Conservation (phyloP, 768 basidiomycete genomes). For the Phylloporus arenicola region DNA sequence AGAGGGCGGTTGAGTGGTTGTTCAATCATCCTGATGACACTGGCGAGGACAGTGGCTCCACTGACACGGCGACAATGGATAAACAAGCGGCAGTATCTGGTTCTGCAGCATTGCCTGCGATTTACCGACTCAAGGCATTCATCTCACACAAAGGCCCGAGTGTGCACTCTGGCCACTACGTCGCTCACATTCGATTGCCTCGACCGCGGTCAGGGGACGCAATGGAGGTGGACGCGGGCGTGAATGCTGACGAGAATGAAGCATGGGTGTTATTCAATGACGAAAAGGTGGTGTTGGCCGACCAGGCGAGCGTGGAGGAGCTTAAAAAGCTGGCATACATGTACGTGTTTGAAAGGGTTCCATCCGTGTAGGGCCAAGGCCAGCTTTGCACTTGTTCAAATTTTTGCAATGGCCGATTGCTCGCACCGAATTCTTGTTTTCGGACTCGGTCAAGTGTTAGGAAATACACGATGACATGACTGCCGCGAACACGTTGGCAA, state of each 20-base stretch:
- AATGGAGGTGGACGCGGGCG: slow-evolving; percentile 28
- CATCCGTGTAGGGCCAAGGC: neutral
- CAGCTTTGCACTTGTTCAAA: neutral
- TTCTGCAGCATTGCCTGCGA: slow-evolving; percentile 58
- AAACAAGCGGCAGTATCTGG: slow-evolving; percentile 38
- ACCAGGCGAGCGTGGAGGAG: slow-evolving; percentile 71
- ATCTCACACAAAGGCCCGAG: slow-evolving; percentile 96
- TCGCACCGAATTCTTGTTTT: too few relatives aligned
- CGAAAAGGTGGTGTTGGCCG: slow-evolving; percentile 91
- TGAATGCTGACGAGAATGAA: slow-evolving; percentile 30
- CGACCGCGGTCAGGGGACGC: slow-evolving; percentile 4
- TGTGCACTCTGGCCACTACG: slow-evolving; percentile 92
- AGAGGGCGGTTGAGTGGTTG: slow-evolving; percentile 93
- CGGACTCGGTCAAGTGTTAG: too few relatives aligned
- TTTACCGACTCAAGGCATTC: slow-evolving; percentile 84
- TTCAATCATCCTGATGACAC: slow-evolving; percentile 89
- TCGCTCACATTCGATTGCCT: slow-evolving; percentile 61
- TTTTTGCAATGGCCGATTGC: too few relatives aligned
- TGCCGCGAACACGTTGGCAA: too few relatives aligned
- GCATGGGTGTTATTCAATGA: slow-evolving; percentile 92
- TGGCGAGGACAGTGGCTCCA: slow-evolving; percentile 49
- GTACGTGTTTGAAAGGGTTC: slow-evolving; percentile 74
- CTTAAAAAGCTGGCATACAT: slow-evolving; percentile 86
- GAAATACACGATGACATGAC: too few relatives aligned
- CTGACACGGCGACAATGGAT: slow-evolving; percentile 17